Evolutionary conservation across 2,329 filamentous ascomycete species (phyloP), one percentile per base, ranked within the genome.

Genomic region (Knoxdaviesia capensis): DNA sequence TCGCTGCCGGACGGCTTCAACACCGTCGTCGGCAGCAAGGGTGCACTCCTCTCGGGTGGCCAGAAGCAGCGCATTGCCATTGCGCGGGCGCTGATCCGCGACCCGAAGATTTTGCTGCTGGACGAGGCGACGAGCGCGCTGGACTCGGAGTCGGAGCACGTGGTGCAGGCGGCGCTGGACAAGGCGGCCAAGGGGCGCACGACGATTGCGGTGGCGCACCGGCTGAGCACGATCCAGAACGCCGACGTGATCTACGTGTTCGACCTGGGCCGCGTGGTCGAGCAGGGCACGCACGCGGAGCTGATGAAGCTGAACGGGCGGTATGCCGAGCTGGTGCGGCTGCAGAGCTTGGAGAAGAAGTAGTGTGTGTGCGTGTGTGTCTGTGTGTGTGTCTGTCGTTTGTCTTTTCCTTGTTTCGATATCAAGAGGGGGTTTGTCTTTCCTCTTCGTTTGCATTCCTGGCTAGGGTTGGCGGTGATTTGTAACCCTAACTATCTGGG

Each of bases 221-320:
- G 90, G 29, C 64, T 98, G 5, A 85, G 77, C 53, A 94, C 90
- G 0, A 94, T 96, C 46, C 86, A 94, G 56, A 87, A 90, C 56
- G 88, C 88, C 0, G 88, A 96, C 54, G 64, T 88, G 40, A 96
- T 96, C 51, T 94, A 92, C 49, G 88, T 96, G n/a, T 90, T 96
- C 55, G 87, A 94, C 57, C 77, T 83, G 51, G 90, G 88, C 6
- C 71, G 74, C 45, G 74, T 96, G 37, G 81, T 92, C 1, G 88
- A 96, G 63, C 71, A 73, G 49, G 88, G 88, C 5, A 85, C 76
- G 6, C 88, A 96, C 54, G 52, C 62, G 0, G 80, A 85, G 54
- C 56, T 88, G 51, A 76, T 82, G 69, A 68, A 65, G 49, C 69
- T 66, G 54, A 74, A 75, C 48, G 80, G 81, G 4, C 68, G 80